Percentiles rank a stretch among this genome's conserved stretches.
Evolutionary conservation across 2,329 filamentous ascomycete genomes (phyloP).

Genomic region (Davidsoniella eucalypti): DNA sequence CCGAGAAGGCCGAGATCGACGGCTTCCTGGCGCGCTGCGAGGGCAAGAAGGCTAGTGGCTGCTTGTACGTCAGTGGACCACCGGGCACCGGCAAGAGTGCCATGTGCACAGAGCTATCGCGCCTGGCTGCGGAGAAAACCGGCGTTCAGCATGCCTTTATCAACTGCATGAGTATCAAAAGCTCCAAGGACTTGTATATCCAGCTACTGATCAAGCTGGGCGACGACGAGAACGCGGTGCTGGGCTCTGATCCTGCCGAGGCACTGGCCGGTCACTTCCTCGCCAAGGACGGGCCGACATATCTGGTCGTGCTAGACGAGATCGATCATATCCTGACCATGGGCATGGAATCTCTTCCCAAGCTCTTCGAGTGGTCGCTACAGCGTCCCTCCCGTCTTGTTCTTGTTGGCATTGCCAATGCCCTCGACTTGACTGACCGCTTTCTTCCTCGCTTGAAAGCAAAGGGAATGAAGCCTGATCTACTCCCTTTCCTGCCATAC

Average conservation of each 20-base stretch:
- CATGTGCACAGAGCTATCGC: conserved; percentile 66
- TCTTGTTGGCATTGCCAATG: conserved; percentile 88
- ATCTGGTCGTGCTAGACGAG: conserved; percentile 81
- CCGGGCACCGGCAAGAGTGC: conserved; percentile 96
- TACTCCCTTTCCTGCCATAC: conserved; percentile 88
- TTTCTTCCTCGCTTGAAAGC: conserved; percentile 88
- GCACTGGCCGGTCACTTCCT: conserved; percentile 10
- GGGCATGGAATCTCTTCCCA: conserved; percentile 78
- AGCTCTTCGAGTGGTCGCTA: conserved; percentile 92
- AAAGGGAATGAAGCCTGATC: conserved; percentile 73
- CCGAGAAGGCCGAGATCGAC: conserved; percentile 46
- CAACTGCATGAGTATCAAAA: conserved; percentile 96
- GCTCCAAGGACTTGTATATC: conserved; percentile 67
- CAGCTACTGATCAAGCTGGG: conserved; percentile 58
- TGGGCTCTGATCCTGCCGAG: conserved; percentile 24
- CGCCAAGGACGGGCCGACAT: conserved; percentile 30
- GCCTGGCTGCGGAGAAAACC: conserved; percentile 34
- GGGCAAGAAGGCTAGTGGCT: conserved; percentile 49
- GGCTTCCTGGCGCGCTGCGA: conserved; percentile 52
- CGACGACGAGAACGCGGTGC: conserved; percentile 25
- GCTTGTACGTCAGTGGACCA: conserved; percentile 86
- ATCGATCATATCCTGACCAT: conserved; percentile 86
- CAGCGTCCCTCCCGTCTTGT: conserved; percentile 63
- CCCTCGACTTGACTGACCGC: conserved; percentile 84
- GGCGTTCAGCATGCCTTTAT: conserved; percentile 58